These are phyloP conservation scores for Aureobasidium sp. DNA, from an alignment of 2,329 filamentous ascomycete species.

Conservation along the genomic window DNA sequence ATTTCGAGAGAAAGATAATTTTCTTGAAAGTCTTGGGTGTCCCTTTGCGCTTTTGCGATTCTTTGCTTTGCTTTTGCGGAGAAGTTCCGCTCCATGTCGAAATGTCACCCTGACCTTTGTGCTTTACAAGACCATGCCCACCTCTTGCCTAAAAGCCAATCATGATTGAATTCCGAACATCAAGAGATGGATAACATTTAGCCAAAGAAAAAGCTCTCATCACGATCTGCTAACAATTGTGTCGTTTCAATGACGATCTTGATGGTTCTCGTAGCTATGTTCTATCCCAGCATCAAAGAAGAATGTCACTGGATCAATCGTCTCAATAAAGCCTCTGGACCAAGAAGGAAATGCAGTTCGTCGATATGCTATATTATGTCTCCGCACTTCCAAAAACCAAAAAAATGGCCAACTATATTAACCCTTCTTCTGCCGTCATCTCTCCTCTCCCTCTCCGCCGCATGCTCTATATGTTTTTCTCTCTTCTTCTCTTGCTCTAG, in stretches of 20 bases:
- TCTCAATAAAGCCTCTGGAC: not conserved
- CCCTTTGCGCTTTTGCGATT: not conserved
- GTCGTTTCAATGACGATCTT: too few relatives aligned
- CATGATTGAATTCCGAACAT: too few relatives aligned
- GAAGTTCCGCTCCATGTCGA: not conserved
- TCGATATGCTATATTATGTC: not conserved
- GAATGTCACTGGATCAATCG: too few relatives aligned
- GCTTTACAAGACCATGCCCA: not conserved
- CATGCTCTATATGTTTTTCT: not conserved
- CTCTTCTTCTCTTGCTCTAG: not conserved
- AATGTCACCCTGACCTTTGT: not conserved
- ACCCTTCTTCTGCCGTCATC: conserved; percentile 11
- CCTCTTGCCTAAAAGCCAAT: not conserved
- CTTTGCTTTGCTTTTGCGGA: not conserved
- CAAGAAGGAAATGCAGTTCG: not conserved
- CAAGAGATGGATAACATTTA: too few relatives aligned
- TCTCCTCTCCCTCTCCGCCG: conserved; percentile 15
- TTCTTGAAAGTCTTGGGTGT: not conserved
- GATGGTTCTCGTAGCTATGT: not conserved
- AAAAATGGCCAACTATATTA: not conserved
- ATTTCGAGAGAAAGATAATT: not conserved
- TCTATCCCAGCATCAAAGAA: not conserved
- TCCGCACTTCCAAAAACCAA: not conserved
- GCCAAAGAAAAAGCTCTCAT: too few relatives aligned
- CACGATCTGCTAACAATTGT: too few relatives aligned